These are phyloP conservation scores for Rugosomyces carneus DNA, from an alignment of 1,284 basidiomycete species.

Conservation along the genomic window DNA sequence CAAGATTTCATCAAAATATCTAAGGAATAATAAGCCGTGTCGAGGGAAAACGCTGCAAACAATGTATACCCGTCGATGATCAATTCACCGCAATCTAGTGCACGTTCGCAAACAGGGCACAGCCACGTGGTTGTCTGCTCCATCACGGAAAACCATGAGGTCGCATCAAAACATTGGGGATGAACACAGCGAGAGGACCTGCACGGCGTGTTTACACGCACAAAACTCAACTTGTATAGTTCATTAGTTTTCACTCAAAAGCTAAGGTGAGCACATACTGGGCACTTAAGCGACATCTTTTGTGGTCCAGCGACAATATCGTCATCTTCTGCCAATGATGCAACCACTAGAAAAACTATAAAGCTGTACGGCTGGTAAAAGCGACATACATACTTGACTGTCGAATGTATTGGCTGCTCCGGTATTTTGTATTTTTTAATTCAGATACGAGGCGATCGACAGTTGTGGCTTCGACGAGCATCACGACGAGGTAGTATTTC, in stretches of 20 bases:
- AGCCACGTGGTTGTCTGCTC: conserved; percentile 95
- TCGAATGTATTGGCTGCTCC: conserved; percentile 61
- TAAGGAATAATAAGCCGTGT: conserved; percentile 23
- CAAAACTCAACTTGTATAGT: conserved; percentile 70
- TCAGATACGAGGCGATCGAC: conserved; percentile 63
- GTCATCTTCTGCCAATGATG: conserved; percentile 64
- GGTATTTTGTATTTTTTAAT: conserved; percentile 61
- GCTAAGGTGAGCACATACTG: conserved; percentile 48
- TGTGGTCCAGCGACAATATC: conserved; percentile 85
- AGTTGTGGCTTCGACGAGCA: conserved; percentile 71
- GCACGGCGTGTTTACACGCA: conserved; percentile 81
- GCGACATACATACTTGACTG: conserved; percentile 48
- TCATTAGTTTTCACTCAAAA: neutral
- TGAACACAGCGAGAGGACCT: conserved; percentile 86
- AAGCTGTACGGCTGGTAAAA: neutral
- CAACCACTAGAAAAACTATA: conserved; percentile 44
- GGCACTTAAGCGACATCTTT: conserved; percentile 87
- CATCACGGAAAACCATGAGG: conserved; percentile 92
- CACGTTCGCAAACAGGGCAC: conserved; percentile 91
- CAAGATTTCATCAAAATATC: conserved; percentile 82
- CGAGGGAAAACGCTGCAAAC: conserved; percentile 1
- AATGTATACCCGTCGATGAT: conserved; percentile 78
- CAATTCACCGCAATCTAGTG: conserved; percentile 74
- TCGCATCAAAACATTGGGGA: conserved; percentile 94
- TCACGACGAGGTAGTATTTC: conserved; percentile 84